phyloP scores from a whole-genome alignment of 1,139 yeast genomes.

The Taphrina betulina region DNA sequence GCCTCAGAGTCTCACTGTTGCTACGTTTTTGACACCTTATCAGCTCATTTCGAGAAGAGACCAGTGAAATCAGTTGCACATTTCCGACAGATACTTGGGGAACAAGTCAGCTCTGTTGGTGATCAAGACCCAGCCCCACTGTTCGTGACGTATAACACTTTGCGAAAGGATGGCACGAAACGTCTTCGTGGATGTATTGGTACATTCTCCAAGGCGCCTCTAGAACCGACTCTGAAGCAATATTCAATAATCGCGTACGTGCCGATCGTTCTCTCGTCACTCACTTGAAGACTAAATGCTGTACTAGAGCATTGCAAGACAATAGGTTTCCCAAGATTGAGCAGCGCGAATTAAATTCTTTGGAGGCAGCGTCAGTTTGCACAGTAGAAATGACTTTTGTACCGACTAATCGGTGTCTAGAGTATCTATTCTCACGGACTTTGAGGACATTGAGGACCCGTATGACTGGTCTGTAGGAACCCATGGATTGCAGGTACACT shows the following conservation, averaged over 20 bases:
- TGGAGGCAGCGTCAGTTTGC: slow-evolving; percentile 48
- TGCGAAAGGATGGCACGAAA: slow-evolving; percentile 42
- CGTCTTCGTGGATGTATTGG: slow-evolving; percentile 89
- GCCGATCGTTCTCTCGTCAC: background rate
- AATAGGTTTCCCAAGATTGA: slow-evolving; percentile 70
- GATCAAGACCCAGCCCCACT: slow-evolving; percentile 52
- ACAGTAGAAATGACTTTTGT: slow-evolving; percentile 39
- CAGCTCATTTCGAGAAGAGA: slow-evolving; percentile 42
- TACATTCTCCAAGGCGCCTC: slow-evolving; percentile 57
- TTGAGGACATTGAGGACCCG: slow-evolving; percentile 53
- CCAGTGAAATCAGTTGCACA: background rate
- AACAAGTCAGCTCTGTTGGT: background rate
- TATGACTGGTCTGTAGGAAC: slow-evolving; percentile 77
- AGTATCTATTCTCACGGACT: slow-evolving; percentile 66
- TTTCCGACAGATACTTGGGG: slow-evolving; percentile 35
- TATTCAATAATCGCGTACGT: slow-evolving; percentile 62
- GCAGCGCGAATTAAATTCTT: slow-evolving; percentile 53
- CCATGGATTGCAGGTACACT: slow-evolving; percentile 71
- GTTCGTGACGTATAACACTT: slow-evolving; percentile 82
- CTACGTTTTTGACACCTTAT: slow-evolving; percentile 48
- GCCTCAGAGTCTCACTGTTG: slow-evolving; percentile 41
- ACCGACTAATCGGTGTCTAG: slow-evolving; percentile 43
- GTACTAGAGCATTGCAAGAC: slow-evolving; percentile 62
- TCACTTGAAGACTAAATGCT: background rate
- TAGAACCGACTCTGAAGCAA: slow-evolving; percentile 59